phyloP scores from a whole-genome alignment of 352 stramenopile genomes.

The Globisporangium sylvaticum region DNA sequence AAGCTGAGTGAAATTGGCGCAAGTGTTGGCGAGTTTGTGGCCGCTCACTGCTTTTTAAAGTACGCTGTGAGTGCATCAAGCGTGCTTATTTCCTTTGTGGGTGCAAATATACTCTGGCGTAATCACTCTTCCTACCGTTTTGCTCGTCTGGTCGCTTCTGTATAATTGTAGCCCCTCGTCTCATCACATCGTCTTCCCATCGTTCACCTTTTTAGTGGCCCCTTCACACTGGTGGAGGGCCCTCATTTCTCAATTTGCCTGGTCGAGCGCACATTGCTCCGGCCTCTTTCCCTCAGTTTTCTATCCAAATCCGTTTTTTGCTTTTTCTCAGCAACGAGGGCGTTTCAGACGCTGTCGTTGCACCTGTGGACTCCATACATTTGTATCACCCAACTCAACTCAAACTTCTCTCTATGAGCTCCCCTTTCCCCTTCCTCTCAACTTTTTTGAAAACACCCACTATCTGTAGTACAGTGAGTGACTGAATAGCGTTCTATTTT shows the following conservation, averaged over 20 bases:
- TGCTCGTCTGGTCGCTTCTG: background rate
- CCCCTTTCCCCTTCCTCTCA: too few species aligned
- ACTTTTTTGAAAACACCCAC: too few species aligned
- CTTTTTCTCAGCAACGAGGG: background rate
- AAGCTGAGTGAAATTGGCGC: too few species aligned
- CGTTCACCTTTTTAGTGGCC: background rate
- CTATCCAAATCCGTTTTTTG: background rate
- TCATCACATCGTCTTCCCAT: background rate
- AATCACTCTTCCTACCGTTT: background rate
- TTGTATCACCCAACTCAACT: too few species aligned
- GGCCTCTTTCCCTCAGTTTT: background rate
- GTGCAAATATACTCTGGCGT: background rate
- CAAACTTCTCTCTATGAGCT: too few species aligned
- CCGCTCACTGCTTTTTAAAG: too few species aligned
- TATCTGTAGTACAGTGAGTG: too few species aligned
- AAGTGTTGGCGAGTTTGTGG: too few species aligned
- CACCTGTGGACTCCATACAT: too few species aligned
- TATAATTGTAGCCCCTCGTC: too few species aligned
- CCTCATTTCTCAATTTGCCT: background rate
- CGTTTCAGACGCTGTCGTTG: background rate
- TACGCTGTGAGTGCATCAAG: background rate
- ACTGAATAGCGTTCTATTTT: too few species aligned
- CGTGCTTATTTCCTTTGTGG: background rate
- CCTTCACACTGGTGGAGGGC: background rate
- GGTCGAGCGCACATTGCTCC: background rate